These are phyloP conservation scores for Ocimum tenuiflorum DNA, from an alignment of 257 asterid genomes.

Conservation along the genomic window DNA sequence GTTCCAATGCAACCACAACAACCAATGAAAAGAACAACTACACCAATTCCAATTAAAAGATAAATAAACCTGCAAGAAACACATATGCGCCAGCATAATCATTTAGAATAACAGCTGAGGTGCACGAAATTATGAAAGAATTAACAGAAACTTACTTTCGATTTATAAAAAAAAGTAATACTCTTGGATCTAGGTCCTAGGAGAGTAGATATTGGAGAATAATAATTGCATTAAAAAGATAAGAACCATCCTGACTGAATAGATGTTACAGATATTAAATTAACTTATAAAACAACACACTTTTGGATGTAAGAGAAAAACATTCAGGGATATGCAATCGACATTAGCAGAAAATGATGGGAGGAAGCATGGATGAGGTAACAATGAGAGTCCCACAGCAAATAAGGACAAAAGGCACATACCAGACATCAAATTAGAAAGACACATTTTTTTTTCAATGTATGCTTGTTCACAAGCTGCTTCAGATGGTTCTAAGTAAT, in stretches of 20 bases:
- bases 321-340: too few species aligned
- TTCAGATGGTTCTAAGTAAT: neutral
- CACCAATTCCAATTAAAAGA: slow-evolving; percentile 75
- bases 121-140: neutral
- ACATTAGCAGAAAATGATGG: too few species aligned
- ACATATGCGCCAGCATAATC: slow-evolving; percentile 13
- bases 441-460: too few species aligned
- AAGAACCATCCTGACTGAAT: too few species aligned
- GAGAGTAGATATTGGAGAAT: too few species aligned
- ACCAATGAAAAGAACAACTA: slow-evolving; percentile 54
- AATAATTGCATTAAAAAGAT: too few species aligned
- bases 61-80: slow-evolving; percentile 77
- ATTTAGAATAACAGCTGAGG: neutral
- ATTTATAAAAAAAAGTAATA: too few species aligned
- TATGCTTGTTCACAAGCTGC: too few species aligned
- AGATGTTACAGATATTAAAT: neutral
- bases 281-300: neutral
- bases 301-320: neutral
- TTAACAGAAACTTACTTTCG: neutral
- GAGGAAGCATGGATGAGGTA: neutral
- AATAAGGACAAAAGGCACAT: neutral
- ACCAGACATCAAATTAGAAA: neutral
- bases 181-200: too few species aligned
- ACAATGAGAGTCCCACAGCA: neutral
- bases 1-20: slow-evolving; percentile 91